Conservation (phyloP, 2,329 filamentous ascomycete genomes). For the Chaetomium sp. region DNA sequence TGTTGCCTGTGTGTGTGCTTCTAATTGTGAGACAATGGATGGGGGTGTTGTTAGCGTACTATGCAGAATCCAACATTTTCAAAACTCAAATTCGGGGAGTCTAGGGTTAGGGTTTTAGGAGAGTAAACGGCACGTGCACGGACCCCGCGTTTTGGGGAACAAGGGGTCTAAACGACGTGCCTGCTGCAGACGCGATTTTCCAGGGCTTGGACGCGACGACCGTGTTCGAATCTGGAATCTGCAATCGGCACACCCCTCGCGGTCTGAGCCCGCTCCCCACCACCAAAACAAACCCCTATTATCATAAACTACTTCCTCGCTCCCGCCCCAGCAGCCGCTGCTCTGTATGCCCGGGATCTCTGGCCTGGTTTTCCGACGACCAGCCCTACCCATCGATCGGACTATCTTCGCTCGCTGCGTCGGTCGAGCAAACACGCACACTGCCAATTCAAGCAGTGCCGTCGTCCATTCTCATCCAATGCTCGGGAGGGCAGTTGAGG, state of each 20-base stretch:
- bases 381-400: slow-evolving; percentile 14
- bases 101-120: not conserved
- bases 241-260: too few relatives aligned
- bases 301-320: too few relatives aligned
- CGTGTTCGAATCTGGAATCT: not conserved
- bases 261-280: too few relatives aligned
- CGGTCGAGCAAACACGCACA: slow-evolving; percentile 12
- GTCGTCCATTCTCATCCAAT: slow-evolving; percentile 11
- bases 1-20: too few relatives aligned
- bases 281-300: too few relatives aligned
- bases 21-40: too few relatives aligned
- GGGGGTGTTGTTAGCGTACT: slow-evolving; percentile 3
- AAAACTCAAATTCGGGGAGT: too few relatives aligned
- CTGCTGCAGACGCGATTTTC: slow-evolving; percentile 8
- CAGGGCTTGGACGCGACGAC: slow-evolving; percentile 3
- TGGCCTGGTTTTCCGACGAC: slow-evolving; percentile 20
- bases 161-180: too few relatives aligned
- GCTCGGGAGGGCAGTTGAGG: slow-evolving; percentile 17
- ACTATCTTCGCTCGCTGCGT: slow-evolving; percentile 1
- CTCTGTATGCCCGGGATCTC: slow-evolving; percentile 23
- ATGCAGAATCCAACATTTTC: not conserved
- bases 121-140: not conserved
- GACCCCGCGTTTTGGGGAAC: slow-evolving; percentile 1
- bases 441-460: slow-evolving; percentile 7
- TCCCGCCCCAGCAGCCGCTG: slow-evolving; percentile 6